phyloP scores from a whole-genome alignment of 1,139 yeast genomes.

The Hemisphaericaspora xylofermentans region DNA sequence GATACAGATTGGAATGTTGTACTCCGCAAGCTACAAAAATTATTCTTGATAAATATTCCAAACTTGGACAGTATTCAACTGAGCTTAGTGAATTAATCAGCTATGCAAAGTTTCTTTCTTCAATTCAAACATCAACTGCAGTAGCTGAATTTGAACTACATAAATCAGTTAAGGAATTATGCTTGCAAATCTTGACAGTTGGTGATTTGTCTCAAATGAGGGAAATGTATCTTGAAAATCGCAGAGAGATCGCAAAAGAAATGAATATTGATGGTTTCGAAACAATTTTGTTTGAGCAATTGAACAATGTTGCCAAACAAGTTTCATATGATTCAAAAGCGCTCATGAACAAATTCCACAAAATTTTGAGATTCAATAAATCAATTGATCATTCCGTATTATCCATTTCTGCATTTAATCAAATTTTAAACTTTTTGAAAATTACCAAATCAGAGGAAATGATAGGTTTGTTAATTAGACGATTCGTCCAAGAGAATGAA shows the following conservation, averaged over 20 bases:
- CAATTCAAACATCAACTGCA: conserved; percentile 12
- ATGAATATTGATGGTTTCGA: conserved; percentile 13
- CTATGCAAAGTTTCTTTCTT: conserved; percentile 23
- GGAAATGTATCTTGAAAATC: conserved; percentile 13
- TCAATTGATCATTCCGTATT: conserved; percentile 18
- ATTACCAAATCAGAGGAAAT: conserved; percentile 22
- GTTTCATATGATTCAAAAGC: conserved; percentile 1
- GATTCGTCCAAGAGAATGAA: conserved; percentile 21
- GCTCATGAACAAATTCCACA: conserved; percentile 11
- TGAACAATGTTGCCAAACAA: conserved; percentile 16
- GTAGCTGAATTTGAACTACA: conserved; percentile 1
- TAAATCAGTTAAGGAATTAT: conserved; percentile 12
- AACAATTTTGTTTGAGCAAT: conserved; percentile 16
- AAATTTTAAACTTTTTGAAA: conserved; percentile 30
- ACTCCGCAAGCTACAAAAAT: conserved; percentile 12
- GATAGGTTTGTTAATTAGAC: conserved; percentile 29
- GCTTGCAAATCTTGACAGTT: conserved; percentile 9
- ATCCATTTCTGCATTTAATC: conserved; percentile 23
- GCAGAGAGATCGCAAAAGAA: conserved; percentile 9
- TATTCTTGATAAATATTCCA: conserved; percentile 19
- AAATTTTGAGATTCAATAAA: conserved; percentile 21
- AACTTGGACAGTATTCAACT: conserved; percentile 14
- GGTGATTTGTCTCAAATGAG: conserved; percentile 18
- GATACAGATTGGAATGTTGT: conserved; percentile 22
- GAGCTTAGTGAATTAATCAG: conserved; percentile 19